Percentiles rank a stretch among this genome's conserved stretches.
Evolutionary conservation across 768 basidiomycete genomes (phyloP).

Genomic region (Agrocybe chaxingu): DNA sequence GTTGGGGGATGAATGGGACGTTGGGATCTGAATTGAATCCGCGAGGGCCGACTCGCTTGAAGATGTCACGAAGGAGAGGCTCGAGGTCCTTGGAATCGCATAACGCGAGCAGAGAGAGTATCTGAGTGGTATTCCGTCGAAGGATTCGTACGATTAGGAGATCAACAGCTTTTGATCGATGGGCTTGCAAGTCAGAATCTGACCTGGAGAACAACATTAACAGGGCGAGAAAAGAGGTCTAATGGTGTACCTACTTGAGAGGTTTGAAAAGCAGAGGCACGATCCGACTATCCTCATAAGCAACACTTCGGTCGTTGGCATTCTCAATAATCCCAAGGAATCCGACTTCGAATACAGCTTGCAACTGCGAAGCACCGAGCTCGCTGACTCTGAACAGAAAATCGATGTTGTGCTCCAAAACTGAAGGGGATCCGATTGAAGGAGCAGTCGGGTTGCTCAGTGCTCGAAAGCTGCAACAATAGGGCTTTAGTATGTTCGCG

Average conservation of each 20-base stretch:
- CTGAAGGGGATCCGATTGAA: background rate
- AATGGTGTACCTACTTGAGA: conserved; percentile 3
- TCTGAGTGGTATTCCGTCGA: conserved; percentile 1
- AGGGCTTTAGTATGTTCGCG: background rate
- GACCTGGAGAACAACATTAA: background rate
- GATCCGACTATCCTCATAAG: conserved; percentile 1
- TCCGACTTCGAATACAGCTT: conserved; percentile 3
- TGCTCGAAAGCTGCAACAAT: background rate
- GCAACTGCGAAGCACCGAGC: background rate
- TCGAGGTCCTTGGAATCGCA: conserved; percentile 3
- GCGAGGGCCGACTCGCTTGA: conserved; percentile 1
- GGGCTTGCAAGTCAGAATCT: background rate
- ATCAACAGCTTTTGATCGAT: conserved; percentile 4
- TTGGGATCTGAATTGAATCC: background rate
- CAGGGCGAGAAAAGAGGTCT: background rate
- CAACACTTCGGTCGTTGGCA: background rate
- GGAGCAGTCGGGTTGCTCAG: background rate
- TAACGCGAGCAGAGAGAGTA: conserved; percentile 2
- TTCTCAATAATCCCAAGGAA: conserved; percentile 3
- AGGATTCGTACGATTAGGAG: conserved; percentile 1
- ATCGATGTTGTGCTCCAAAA: conserved; percentile 4
- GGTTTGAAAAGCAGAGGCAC: conserved; percentile 3
- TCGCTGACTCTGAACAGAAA: conserved; percentile 4
- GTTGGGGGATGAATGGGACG: background rate
- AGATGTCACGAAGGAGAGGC: background rate